A percentile compares a stretch with the other conserved stretches of the same genome.
Evolutionary conservation across 805 yeast genomes (phyloP).

Genomic region (Pichia deserticola): DNA sequence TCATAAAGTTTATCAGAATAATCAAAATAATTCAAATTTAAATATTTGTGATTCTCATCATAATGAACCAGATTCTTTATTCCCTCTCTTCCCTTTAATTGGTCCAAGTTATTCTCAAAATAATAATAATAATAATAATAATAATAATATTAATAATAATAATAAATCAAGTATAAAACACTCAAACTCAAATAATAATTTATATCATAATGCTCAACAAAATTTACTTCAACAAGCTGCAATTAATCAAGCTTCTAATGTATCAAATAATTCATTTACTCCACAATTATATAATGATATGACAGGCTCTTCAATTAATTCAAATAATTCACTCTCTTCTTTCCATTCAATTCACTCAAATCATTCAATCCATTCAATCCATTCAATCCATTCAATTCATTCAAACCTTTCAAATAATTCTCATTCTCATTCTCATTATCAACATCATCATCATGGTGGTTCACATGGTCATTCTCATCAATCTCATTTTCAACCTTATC

Average conservation of each 20-base stretch:
- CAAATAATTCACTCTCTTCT: conserved; percentile 19
- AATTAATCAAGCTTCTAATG: background rate
- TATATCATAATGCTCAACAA: background rate
- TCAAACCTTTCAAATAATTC: conserved; percentile 8
- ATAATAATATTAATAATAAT: conserved; percentile 7
- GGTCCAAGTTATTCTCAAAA: conserved; percentile 23
- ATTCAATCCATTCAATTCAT: conserved; percentile 7
- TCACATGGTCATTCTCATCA: conserved; percentile 19
- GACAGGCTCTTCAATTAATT: conserved; percentile 26
- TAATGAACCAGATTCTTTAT: conserved; percentile 24
- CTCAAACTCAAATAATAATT: background rate
- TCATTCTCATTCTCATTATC: conserved; percentile 16
- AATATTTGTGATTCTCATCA: conserved; percentile 12
- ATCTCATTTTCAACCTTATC: conserved; percentile 22
- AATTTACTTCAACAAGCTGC: conserved; percentile 9
- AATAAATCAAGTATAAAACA: background rate
- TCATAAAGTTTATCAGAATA: conserved; percentile 2
- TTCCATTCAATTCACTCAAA: conserved; percentile 18
- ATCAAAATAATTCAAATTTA: conserved; percentile 11
- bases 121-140: conserved; percentile 1
- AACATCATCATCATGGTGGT: conserved; percentile 13
- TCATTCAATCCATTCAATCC: conserved; percentile 14
- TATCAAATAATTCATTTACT: background rate
- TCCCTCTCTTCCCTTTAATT: conserved; percentile 28
- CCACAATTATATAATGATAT: conserved; percentile 16